These are phyloP conservation scores for Arthroderma uncinatum DNA, from an alignment of 2,329 filamentous ascomycete species.

Conservation along the genomic window DNA sequence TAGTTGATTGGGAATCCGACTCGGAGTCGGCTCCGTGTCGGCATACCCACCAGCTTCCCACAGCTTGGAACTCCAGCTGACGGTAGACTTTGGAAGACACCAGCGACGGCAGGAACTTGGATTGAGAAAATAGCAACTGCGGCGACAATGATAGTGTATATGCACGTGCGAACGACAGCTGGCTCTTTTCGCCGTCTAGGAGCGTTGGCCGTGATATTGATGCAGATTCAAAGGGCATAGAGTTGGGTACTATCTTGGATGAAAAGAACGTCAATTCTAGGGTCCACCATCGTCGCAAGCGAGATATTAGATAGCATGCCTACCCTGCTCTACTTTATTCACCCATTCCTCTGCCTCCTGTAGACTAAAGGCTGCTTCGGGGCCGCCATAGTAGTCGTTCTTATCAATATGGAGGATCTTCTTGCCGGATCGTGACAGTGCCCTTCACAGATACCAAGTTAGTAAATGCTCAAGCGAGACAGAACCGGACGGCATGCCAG, in stretches of 20 bases:
- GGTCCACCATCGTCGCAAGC: background rate
- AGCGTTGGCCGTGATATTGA: constrained; percentile 21
- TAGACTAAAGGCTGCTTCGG: constrained; percentile 75
- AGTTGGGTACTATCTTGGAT: constrained; percentile 24
- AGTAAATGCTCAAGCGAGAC: background rate
- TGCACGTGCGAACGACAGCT: constrained; percentile 48
- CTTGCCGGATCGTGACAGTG: constrained; percentile 82
- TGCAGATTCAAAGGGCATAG: constrained; percentile 32
- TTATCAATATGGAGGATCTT: constrained; percentile 81
- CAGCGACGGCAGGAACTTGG: constrained; percentile 62
- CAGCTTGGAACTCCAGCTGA: constrained; percentile 85
- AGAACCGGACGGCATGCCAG: constrained; percentile 9
- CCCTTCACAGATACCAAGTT: constrained; percentile 44
- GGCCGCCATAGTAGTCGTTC: constrained; percentile 77
- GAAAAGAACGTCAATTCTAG: constrained; percentile 19
- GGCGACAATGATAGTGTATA: constrained; percentile 79
- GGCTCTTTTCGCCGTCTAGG: constrained; percentile 14
- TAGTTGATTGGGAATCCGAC: constrained; percentile 18
- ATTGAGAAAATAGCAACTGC: constrained; percentile 75
- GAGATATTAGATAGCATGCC: constrained; percentile 7
- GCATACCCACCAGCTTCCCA: constrained; percentile 84
- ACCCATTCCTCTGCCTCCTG: constrained; percentile 72
- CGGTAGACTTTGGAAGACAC: constrained; percentile 82
- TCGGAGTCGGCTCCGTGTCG: constrained; percentile 12
- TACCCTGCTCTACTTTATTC: constrained; percentile 34